Evolutionary conservation across 2,329 filamentous ascomycete genomes (phyloP).

Genomic region (Epichloe scottii): DNA sequence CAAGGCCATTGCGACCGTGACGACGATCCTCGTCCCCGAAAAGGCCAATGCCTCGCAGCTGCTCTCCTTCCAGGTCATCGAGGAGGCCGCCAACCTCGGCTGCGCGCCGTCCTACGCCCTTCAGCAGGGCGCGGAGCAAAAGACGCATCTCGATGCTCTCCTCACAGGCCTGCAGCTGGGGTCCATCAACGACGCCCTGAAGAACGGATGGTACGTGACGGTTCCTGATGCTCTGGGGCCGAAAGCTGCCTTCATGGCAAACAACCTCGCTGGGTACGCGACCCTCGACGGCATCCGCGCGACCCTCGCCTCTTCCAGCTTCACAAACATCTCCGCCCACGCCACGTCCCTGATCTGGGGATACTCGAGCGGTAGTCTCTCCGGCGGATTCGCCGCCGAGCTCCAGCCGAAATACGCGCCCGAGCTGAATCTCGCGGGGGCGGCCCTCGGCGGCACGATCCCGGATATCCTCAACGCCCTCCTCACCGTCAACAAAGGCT

Average conservation of each 20-base stretch:
- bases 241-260: slow-evolving; percentile 28
- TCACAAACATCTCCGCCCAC: slow-evolving; percentile 18
- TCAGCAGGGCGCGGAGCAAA: slow-evolving; percentile 15
- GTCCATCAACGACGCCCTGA: slow-evolving; percentile 14
- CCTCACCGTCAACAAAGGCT: too few species aligned
- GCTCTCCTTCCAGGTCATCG: slow-evolving; percentile 29
- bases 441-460: too few species aligned
- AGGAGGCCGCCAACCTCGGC: slow-evolving; percentile 26
- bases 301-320: slow-evolving; percentile 15
- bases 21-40: slow-evolving; percentile 25
- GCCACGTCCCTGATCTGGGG: slow-evolving; percentile 31
- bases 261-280: slow-evolving; percentile 27
- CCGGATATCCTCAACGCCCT: too few species aligned
- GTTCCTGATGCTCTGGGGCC: slow-evolving; percentile 35
- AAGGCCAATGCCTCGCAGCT: slow-evolving; percentile 16
- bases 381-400: slow-evolving; percentile 13
- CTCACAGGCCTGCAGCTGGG: slow-evolving; percentile 3
- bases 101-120: slow-evolving; percentile 16
- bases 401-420: slow-evolving; percentile 7
- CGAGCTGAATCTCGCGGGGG: too few species aligned
- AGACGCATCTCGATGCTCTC: slow-evolving; percentile 11
- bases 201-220: slow-evolving; percentile 32
- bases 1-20: slow-evolving; percentile 22
- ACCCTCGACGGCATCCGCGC: slow-evolving; percentile 33
- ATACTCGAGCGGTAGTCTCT: slow-evolving; percentile 15